Evolutionary conservation across 306 rosid species (phyloP).

Genomic region (Quercus robur): DNA sequence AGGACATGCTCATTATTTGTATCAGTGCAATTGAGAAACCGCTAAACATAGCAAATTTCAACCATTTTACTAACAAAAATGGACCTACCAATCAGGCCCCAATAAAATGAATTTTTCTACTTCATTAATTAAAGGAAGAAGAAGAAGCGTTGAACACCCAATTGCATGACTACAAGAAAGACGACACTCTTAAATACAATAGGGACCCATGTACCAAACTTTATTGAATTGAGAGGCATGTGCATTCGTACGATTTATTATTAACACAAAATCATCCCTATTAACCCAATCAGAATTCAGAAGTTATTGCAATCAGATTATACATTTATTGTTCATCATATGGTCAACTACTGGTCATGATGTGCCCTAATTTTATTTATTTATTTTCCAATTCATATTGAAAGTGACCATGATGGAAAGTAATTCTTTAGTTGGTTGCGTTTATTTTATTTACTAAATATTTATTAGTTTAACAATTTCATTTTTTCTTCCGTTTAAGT

Average conservation of each 20-base stretch:
- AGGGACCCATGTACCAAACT: slow-evolving; percentile 11
- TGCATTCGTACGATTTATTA: slow-evolving; percentile 1
- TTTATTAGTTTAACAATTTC: neutral
- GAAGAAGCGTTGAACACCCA: neutral
- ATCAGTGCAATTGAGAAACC: too few species aligned
- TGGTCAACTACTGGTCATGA: slow-evolving; percentile 3
- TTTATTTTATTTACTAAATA: neutral
- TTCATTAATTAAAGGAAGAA: neutral
- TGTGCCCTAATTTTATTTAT: neutral
- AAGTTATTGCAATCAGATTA: neutral
- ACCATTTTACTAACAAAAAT: neutral
- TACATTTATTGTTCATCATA: neutral
- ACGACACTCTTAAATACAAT: neutral
- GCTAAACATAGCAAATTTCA: neutral
- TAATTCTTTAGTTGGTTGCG: neutral
- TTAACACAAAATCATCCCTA: neutral
- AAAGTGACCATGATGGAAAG: neutral
- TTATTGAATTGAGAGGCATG: neutral
- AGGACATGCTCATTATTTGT: neutral
- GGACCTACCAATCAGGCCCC: neutral
- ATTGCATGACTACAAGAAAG: neutral
- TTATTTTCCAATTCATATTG: neutral
- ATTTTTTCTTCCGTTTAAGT: neutral
- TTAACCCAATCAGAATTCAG: neutral
- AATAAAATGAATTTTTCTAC: neutral